A percentile compares a stretch with the other conserved stretches of the same genome.
phyloP scores from a whole-genome alignment of 2,329 filamentous ascomycete species.

The Talaromyces marneffei region DNA sequence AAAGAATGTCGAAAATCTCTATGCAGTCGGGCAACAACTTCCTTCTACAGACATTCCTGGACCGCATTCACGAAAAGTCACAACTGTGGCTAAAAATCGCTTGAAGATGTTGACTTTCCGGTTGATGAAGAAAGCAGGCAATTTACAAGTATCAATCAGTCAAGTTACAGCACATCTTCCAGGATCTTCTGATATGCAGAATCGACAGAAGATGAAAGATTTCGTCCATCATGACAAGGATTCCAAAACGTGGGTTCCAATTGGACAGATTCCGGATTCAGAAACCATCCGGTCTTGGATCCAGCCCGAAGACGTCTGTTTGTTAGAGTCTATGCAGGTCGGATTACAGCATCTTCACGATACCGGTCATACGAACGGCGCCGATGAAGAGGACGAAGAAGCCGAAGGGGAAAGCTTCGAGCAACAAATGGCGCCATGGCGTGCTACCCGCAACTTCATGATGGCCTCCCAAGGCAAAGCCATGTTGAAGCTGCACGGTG shows the following conservation, averaged over 20 bases:
- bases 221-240: slow-evolving; percentile 89
- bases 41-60: slow-evolving; percentile 88
- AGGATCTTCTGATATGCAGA: slow-evolving; percentile 90
- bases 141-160: slow-evolving; percentile 64
- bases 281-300: slow-evolving; percentile 78
- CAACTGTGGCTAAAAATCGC: slow-evolving; percentile 91
- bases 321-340: slow-evolving; percentile 95
- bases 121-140: slow-evolving; percentile 70
- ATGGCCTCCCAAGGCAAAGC: slow-evolving; percentile 91
- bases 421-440: slow-evolving; percentile 90
- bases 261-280: slow-evolving; percentile 73
- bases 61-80: slow-evolving; percentile 89
- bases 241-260: slow-evolving; percentile 78
- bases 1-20: slow-evolving; percentile 84
- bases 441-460: slow-evolving; percentile 92
- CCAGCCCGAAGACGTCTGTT: slow-evolving; percentile 88
- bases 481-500: slow-evolving; percentile 91
- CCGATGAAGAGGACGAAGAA: slow-evolving; percentile 61
- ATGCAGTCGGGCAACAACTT: slow-evolving; percentile 86
- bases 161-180: slow-evolving; percentile 89
- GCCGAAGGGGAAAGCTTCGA: slow-evolving; percentile 72
- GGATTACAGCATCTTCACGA: slow-evolving; percentile 86
- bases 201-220: slow-evolving; percentile 93
- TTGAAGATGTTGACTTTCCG: slow-evolving; percentile 95
- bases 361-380: slow-evolving; percentile 70